Percentiles rank a stretch among this genome's conserved stretches.
Conservation (phyloP, 805 yeast genomes). For the Schizosaccharomyces osmophilus region DNA sequence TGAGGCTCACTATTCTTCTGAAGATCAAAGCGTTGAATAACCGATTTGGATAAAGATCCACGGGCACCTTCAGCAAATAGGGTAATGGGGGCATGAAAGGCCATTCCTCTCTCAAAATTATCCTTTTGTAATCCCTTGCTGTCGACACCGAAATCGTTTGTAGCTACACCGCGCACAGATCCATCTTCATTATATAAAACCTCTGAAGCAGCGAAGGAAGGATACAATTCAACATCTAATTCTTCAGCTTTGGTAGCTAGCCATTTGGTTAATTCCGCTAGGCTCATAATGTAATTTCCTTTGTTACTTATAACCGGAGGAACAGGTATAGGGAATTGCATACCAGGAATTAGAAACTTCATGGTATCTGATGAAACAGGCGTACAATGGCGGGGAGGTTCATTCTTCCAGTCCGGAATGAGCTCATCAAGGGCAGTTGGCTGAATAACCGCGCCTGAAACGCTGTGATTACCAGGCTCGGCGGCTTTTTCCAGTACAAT, state of each 20-base stretch:
- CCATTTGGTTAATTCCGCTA: constrained; percentile 58
- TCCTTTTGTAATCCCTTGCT: constrained; percentile 54
- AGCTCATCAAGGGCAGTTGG: constrained; percentile 72
- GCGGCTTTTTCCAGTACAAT: constrained; percentile 79
- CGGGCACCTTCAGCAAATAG: constrained; percentile 96
- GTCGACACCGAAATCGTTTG: constrained; percentile 73
- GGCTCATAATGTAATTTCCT: constrained; percentile 66
- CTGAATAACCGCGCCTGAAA: constrained; percentile 85
- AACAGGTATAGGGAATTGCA: constrained; percentile 56
- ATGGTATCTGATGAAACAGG: constrained; percentile 51
- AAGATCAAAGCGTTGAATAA: constrained; percentile 40
- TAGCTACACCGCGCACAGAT: constrained; percentile 68
- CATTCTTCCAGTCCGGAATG: constrained; percentile 34
- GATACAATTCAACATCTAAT: constrained; percentile 78
- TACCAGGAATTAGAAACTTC: constrained; percentile 37
- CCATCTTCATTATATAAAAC: constrained; percentile 30
- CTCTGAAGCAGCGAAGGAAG: constrained; percentile 50
- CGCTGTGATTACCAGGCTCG: constrained; percentile 67
- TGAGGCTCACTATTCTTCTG: constrained; percentile 41
- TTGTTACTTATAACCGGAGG: constrained; percentile 75
- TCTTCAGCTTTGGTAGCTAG: constrained; percentile 77
- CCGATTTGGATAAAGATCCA: constrained; percentile 69
- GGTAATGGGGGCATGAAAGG: constrained; percentile 71
- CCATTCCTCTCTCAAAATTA: constrained; percentile 90
- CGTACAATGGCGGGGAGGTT: constrained; percentile 27